These are phyloP conservation scores for Hanseniaspora lindneri DNA, from an alignment of 805 yeast genomes.

Conservation along the genomic window DNA sequence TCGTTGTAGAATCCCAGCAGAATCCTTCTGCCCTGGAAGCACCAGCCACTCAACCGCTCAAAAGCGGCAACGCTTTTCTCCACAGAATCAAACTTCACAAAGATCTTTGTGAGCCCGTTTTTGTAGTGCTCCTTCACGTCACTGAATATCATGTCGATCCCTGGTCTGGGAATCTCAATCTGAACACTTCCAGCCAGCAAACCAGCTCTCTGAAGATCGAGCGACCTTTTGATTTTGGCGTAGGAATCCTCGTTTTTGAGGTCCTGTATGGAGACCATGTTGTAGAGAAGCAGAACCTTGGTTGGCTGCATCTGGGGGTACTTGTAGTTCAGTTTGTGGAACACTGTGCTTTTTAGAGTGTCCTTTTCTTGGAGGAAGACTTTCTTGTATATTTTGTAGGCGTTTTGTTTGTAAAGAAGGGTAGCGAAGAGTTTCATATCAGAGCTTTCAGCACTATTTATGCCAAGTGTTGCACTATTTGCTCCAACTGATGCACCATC, in stretches of 20 bases:
- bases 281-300: slow-evolving; percentile 51
- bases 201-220: slow-evolving; percentile 33
- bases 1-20: slow-evolving; percentile 12
- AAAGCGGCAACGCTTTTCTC: slow-evolving; percentile 47
- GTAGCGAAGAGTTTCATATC: not conserved
- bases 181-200: slow-evolving; percentile 37
- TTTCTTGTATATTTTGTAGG: not conserved
- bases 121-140: slow-evolving; percentile 26
- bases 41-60: slow-evolving; percentile 48
- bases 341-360: not conserved
- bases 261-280: slow-evolving; percentile 55
- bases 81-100: slow-evolving; percentile 46
- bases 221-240: slow-evolving; percentile 41
- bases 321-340: slow-evolving; percentile 8
- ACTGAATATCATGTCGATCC: slow-evolving; percentile 31
- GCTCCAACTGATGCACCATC: too few relatives aligned
- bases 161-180: slow-evolving; percentile 51
- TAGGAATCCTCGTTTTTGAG: slow-evolving; percentile 40
- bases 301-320: slow-evolving; percentile 22
- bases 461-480: too few relatives aligned
- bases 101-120: slow-evolving; percentile 62
- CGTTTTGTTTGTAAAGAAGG: not conserved
- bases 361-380: not conserved
- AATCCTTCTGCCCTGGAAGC: slow-evolving; percentile 47
- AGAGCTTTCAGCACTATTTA: too few relatives aligned